These are phyloP conservation scores for Isabelozyma pseudorhagii DNA, from an alignment of 805 yeast genomes.

Conservation along the genomic window DNA sequence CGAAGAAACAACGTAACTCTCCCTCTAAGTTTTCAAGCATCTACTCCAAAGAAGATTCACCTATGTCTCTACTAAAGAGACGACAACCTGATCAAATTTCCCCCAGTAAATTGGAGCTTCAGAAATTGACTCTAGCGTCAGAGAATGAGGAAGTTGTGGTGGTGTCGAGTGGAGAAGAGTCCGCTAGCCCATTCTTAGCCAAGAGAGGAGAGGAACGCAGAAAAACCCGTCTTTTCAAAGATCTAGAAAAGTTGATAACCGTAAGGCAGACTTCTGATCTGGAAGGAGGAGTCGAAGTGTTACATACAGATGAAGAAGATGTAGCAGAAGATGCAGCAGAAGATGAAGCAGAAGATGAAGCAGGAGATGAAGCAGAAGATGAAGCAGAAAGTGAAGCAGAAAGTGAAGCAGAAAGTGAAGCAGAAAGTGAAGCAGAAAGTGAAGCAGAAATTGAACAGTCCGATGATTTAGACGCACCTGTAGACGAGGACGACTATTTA, in stretches of 20 bases:
- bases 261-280: background rate
- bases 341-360: too few species aligned
- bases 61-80: background rate
- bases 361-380: too few species aligned
- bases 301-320: too few species aligned
- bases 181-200: background rate
- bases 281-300: background rate
- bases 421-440: background rate
- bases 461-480: too few species aligned
- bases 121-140: background rate
- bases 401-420: too few species aligned
- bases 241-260: background rate
- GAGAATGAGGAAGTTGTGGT: background rate
- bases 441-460: background rate
- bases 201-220: background rate
- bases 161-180: background rate
- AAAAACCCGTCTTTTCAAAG: background rate
- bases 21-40: background rate
- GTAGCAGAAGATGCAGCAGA: too few species aligned
- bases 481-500: background rate
- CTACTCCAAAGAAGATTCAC: background rate
- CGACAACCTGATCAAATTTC: background rate
- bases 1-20: slow-evolving; percentile 16
- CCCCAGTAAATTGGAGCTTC: background rate
- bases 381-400: too few species aligned